phyloP scores from a whole-genome alignment of 345 rosid species.

The Populus euphratica region DNA sequence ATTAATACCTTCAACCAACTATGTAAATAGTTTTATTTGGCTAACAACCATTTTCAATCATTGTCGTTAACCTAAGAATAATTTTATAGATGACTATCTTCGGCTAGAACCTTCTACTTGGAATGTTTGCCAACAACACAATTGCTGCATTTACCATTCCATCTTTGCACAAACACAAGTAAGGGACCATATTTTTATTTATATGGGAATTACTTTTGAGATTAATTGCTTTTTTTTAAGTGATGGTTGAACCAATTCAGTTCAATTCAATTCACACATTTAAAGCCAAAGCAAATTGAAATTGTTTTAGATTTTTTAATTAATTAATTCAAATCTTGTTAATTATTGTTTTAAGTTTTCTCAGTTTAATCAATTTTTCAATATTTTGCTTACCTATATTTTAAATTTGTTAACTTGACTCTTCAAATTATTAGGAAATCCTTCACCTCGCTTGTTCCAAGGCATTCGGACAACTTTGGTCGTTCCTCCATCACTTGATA shows the following conservation, averaged over 20 bases:
- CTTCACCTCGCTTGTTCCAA: not conserved
- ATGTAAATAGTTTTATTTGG: slow-evolving; percentile 75
- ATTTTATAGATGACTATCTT: slow-evolving; percentile 70
- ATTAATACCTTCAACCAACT: slow-evolving; percentile 69
- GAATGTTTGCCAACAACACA: slow-evolving; percentile 62
- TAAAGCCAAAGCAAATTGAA: too few relatives aligned
- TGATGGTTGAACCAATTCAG: too few relatives aligned
- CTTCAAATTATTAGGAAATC: not conserved
- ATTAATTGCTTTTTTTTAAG: too few relatives aligned
- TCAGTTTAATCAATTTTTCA: too few relatives aligned
- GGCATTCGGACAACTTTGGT: not conserved
- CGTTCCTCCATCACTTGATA: not conserved
- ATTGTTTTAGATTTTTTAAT: too few relatives aligned
- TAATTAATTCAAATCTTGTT: too few relatives aligned
- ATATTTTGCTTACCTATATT: too few relatives aligned
- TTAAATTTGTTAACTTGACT: not conserved
- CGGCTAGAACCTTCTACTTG: slow-evolving; percentile 46
- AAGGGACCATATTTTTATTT: slow-evolving; percentile 24
- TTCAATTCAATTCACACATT: too few relatives aligned
- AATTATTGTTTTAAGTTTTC: too few relatives aligned
- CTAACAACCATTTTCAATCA: slow-evolving; percentile 61
- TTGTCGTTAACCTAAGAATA: slow-evolving; percentile 60
- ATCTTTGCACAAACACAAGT: slow-evolving; percentile 76
- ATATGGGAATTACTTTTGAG: too few relatives aligned
- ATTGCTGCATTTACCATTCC: slow-evolving; percentile 77